phyloP scores from a whole-genome alignment of 495 filamentous ascomycete genomes.

The Tuber microsphaerosporum region DNA sequence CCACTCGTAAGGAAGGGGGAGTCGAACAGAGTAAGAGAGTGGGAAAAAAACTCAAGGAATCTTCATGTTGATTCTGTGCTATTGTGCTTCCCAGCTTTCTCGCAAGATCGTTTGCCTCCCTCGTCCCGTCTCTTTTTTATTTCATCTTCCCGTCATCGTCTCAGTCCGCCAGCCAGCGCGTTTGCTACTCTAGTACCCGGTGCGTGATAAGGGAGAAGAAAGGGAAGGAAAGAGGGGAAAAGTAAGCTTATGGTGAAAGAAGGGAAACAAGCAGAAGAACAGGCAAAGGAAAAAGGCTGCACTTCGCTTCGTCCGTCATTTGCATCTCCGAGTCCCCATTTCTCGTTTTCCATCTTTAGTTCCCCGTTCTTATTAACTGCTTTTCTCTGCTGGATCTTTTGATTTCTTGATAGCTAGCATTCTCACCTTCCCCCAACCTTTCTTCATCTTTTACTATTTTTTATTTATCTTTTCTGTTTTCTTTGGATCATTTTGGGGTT shows the following conservation, averaged over 20 bases:
- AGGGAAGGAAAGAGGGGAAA: background rate
- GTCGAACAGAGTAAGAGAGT: background rate
- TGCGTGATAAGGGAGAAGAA: background rate
- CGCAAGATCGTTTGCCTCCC: conserved; percentile 19
- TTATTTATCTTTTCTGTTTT: conserved; percentile 7
- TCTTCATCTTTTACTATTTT: conserved; percentile 3
- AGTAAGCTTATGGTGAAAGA: background rate
- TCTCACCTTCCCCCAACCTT: background rate
- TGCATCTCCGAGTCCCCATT: background rate
- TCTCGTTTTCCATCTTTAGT: background rate
- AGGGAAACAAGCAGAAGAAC: background rate
- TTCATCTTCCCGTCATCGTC: conserved; percentile 21
- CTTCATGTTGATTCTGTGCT: conserved; percentile 34
- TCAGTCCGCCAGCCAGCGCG: background rate
- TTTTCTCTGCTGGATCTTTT: background rate
- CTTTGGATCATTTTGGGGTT: background rate
- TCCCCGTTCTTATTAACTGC: background rate
- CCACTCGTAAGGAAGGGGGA: background rate
- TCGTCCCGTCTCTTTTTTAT: conserved; percentile 16
- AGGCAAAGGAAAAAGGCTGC: background rate
- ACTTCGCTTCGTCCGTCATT: background rate
- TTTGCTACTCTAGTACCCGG: background rate
- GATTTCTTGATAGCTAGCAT: background rate
- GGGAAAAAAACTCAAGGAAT: background rate
- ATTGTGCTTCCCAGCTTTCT: conserved; percentile 26